These are phyloP conservation scores for Tubosaeta brunneosetosa DNA, from an alignment of 768 basidiomycete genomes.

Conservation along the genomic window DNA sequence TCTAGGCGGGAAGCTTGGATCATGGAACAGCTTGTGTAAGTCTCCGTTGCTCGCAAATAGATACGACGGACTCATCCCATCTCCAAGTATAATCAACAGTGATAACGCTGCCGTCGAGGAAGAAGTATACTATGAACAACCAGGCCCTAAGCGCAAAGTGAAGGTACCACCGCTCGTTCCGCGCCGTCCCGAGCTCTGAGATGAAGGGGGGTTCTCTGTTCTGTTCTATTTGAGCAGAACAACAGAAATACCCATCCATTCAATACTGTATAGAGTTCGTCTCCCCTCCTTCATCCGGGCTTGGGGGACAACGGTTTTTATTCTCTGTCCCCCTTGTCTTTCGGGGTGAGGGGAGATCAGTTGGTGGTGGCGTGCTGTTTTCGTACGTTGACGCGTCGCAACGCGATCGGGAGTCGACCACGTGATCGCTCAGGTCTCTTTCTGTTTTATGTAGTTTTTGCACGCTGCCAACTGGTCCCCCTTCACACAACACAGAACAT, in stretches of 20 bases:
- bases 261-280: constrained; percentile 67
- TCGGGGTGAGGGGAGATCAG: constrained; percentile 33
- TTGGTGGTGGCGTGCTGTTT: constrained; percentile 27
- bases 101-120: constrained; percentile 69
- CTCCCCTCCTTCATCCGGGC: constrained; percentile 86
- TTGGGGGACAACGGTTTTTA: constrained; percentile 78
- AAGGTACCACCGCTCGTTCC: constrained; percentile 83
- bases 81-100: constrained; percentile 60
- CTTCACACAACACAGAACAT: constrained; percentile 24
- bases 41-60: constrained; percentile 2
- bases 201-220: constrained; percentile 72
- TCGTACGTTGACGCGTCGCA: constrained; percentile 29
- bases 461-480: constrained; percentile 36
- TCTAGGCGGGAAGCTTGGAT: constrained; percentile 86
- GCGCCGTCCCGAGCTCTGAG: constrained; percentile 91
- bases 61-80: constrained; percentile 3
- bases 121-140: constrained; percentile 74
- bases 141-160: constrained; percentile 67
- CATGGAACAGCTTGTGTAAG: constrained; percentile 89
- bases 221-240: constrained; percentile 31
- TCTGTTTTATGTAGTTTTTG: constrained; percentile 15
- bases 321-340: constrained; percentile 71
- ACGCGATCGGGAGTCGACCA: constrained; percentile 19
- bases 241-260: constrained; percentile 21
- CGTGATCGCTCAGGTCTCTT: constrained; percentile 31